Conservation (phyloP, 2,329 filamentous ascomycete genomes). For the Massarina eburnea region DNA sequence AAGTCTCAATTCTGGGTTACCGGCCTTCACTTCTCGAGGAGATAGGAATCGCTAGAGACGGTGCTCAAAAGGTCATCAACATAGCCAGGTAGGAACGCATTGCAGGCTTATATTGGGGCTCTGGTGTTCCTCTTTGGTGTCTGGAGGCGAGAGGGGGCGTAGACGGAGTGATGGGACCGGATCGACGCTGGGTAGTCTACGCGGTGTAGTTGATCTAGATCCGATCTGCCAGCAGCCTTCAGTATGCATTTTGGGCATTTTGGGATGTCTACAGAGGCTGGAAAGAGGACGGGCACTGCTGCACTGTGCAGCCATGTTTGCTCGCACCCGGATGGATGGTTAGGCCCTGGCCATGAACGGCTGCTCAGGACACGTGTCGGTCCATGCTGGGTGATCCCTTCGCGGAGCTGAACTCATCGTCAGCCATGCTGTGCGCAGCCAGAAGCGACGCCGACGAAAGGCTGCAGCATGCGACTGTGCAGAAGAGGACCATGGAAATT, state of each 20-base stretch:
- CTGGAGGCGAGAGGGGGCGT: background rate
- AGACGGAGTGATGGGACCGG: constrained; percentile 5
- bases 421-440: too few relatives aligned
- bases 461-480: too few relatives aligned
- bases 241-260: background rate
- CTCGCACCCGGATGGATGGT: constrained; percentile 2
- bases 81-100: constrained; percentile 1
- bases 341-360: constrained; percentile 2
- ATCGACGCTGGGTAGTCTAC: constrained; percentile 1
- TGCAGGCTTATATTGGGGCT: constrained; percentile 17
- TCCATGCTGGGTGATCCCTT: background rate
- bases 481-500: too few relatives aligned
- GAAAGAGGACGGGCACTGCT: background rate
- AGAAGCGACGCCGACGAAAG: too few relatives aligned
- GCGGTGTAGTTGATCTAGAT: too few relatives aligned
- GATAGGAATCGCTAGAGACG: too few relatives aligned
- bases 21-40: too few relatives aligned
- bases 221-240: background rate
- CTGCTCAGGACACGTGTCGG: constrained; percentile 12
- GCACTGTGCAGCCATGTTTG: too few relatives aligned
- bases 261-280: background rate
- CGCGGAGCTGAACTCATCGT: too few relatives aligned
- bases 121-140: constrained; percentile 4
- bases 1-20: too few relatives aligned
- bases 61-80: background rate